Base-by-base conservation (phyloP, 805 yeast genomes). In the Metschnikowia matae region DNA sequence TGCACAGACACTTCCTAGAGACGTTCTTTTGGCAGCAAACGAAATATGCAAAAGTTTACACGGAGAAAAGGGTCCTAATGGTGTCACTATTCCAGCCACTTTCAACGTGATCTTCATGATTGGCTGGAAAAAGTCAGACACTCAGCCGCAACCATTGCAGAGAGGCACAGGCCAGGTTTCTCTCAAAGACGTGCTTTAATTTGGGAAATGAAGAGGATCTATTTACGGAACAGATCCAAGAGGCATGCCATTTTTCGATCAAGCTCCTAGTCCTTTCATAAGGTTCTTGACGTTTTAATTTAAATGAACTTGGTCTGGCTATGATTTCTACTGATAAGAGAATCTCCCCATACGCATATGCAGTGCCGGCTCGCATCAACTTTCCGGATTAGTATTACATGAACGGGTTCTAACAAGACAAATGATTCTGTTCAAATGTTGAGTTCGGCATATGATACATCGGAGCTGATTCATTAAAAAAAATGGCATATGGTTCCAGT, bases 81-180 rank as follows among this genome's bases (percentile, higher is more conserved):
- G 75, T 2, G 72, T 56, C 59, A 70, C 81, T 0, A 63, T 88
- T n/a, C 96, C 96, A 1, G 90, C 89, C 8, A 88, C 96, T 0
- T 89, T 80, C 67, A 71, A 89, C 53, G 80, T 89, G 48, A 80
- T 88, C 23, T 85, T 84, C 63, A 84, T 88, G 89, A 86, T 89
- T 62, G 96, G 96, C 2, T 89, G 96, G 96, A 89, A 87, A 64
- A 82, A 84, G 55, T 78, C 87, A 48, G 79, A 80, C 6, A 62
- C 67, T 45, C 89, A 87, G 62, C 89, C 91, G 2, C 71, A 83
- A 62, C 92, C 96, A 1, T 74, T 87, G 52, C 77, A 77, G 45
- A 73, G 95, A 54, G 96, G 96, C 1, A 61, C 85, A 18, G 94
- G 84, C 1, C 81, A 83, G 60, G 75, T 87, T 38, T 82, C 74